Percentiles rank a stretch among this genome's conserved stretches.
These are phyloP conservation scores for Cordyceps javanica DNA, from an alignment of 2,329 filamentous ascomycete genomes.

Conservation along the genomic window DNA sequence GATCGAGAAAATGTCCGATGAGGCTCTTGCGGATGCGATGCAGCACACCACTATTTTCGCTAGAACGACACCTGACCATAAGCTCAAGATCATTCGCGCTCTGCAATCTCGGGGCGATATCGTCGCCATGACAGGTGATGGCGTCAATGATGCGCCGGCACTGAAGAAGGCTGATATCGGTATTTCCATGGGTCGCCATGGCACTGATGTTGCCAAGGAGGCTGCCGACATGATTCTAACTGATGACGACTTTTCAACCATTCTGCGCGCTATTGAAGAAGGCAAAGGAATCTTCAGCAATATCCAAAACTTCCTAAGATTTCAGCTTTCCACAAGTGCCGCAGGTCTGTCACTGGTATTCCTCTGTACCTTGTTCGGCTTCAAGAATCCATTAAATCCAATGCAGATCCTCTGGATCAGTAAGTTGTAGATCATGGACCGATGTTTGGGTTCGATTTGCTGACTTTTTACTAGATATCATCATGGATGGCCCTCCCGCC, in stretches of 20 bases:
- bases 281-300: slow-evolving; percentile 99
- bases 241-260: slow-evolving; percentile 85
- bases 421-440: slow-evolving; percentile 43
- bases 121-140: slow-evolving; percentile 97
- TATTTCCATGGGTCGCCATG: slow-evolving; percentile 91
- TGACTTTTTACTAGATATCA: slow-evolving; percentile 63
- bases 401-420: slow-evolving; percentile 99
- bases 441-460: neutral
- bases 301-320: slow-evolving; percentile 98
- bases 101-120: slow-evolving; percentile 91
- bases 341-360: slow-evolving; percentile 88
- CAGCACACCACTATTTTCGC: slow-evolving; percentile 90
- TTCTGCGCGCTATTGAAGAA: slow-evolving; percentile 92
- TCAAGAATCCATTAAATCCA: slow-evolving; percentile 92
- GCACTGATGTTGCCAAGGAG: slow-evolving; percentile 96
- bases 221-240: slow-evolving; percentile 91
- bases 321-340: slow-evolving; percentile 95
- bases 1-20: slow-evolving; percentile 84
- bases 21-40: slow-evolving; percentile 78
- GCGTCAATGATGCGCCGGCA: slow-evolving; percentile 94
- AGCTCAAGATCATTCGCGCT: slow-evolving; percentile 91
- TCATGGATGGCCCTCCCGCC: slow-evolving; percentile 97
- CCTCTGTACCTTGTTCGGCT: slow-evolving; percentile 84
- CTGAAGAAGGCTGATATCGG: slow-evolving; percentile 97
- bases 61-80: slow-evolving; percentile 93